Evolutionary conservation across 176 grass and related monocot genomes (phyloP).

Genomic region (Elaeis guineensis): DNA sequence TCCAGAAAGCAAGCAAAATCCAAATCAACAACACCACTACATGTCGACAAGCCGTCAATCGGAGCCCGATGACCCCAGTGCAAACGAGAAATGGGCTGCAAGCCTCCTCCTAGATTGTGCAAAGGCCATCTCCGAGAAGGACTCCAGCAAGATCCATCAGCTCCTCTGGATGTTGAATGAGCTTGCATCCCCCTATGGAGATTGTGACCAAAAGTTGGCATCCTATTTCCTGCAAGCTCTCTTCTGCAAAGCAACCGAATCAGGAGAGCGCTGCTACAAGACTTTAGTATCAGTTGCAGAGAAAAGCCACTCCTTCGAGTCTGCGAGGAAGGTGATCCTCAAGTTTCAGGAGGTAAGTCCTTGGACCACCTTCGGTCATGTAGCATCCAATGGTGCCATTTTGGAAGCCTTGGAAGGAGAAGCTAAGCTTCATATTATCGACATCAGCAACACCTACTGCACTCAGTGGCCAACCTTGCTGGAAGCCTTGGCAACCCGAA

Average conservation of each 20-base stretch:
- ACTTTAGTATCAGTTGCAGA: background rate
- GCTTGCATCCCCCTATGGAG: slow-evolving; percentile 1
- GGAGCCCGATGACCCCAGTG: background rate
- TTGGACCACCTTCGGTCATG: slow-evolving; percentile 10
- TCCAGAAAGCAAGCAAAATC: background rate
- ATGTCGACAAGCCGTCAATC: too few relatives aligned
- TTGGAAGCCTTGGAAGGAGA: slow-evolving; percentile 4
- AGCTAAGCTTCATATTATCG: slow-evolving; percentile 1
- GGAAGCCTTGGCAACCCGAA: slow-evolving; percentile 11
- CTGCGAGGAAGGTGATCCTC: background rate
- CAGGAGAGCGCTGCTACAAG: background rate
- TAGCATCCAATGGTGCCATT: slow-evolving; percentile 5
- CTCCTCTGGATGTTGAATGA: slow-evolving; percentile 7
- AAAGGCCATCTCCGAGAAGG: slow-evolving; percentile 1
- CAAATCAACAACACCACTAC: too few relatives aligned
- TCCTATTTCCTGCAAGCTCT: slow-evolving; percentile 1
- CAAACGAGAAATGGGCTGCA: background rate
- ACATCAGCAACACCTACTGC: slow-evolving; percentile 10
- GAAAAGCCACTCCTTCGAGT: slow-evolving; percentile 1
- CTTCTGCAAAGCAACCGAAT: slow-evolving; percentile 3
- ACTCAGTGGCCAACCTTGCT: background rate
- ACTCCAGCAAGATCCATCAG: slow-evolving; percentile 4
- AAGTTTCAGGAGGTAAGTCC: slow-evolving; percentile 8
- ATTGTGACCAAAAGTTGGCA: background rate
- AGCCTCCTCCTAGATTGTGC: slow-evolving; percentile 1